Base-by-base conservation (phyloP, 139 green algal species). In the Chlorella sorokiniana region DNA sequence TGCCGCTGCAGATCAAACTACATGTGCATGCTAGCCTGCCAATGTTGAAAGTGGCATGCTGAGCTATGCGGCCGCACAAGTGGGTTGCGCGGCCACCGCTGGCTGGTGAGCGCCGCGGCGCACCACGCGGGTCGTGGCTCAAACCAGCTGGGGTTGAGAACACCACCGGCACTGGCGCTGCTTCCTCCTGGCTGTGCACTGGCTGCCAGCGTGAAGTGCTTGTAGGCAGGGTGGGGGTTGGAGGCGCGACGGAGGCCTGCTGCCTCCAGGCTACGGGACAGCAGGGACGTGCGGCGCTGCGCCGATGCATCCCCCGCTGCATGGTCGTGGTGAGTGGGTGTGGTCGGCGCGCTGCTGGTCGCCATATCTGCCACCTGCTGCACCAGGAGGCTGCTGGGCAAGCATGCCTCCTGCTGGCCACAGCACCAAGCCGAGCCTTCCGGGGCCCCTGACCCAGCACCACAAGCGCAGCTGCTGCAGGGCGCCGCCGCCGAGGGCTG, bases 71-170 rank as follows among this genome's bases (percentile, higher is more conserved):
- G 14, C 11, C 7, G 64, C 3, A 25, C 5, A 7, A 27, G 22
- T 25, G 64, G 9, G 27, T 64, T 64, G 56, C 56, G 23, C 23
- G 6, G 16, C 14, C 9, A 25, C 14, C 48, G 48, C 14, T 16
- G 48, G 14, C 48, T 59, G 0, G 52, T 23, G 54, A 3, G 45
- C 51, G 70, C 70, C 64, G 45, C 70, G 70, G 14, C 70, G 45
- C 70, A 78, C 70, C 18, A 78, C 70, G 64, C 29, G 70, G 44
- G 45, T 42, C 45, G 70, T 31, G 70, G 70, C 70, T 78, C 31
- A 11, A 25, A 64, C 70, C 70, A 78, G 45, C 33, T 78, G 45
- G 2, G 0, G 44, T 25, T 33, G 31, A 0, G 9, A 9, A 29
- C 45, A 18, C 27, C 31, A 8, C 40, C 14, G 3, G 25, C 14